Conservation (phyloP, 2,329 filamentous ascomycete species). For the Pezicula carpinea region DNA sequence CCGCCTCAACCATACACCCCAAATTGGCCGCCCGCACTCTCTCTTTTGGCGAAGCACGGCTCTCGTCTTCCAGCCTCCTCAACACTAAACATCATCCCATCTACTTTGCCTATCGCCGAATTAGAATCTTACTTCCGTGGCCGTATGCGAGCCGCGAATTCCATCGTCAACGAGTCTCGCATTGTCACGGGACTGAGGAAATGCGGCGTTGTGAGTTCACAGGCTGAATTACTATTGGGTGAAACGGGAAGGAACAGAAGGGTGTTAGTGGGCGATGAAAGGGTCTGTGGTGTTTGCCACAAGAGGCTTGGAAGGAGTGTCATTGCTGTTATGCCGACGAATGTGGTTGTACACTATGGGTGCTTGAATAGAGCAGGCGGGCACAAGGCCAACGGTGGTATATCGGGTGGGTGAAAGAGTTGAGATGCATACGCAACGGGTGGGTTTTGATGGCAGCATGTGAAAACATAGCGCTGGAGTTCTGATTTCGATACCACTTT, state of each 20-base stretch:
- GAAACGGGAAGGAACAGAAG: conserved; percentile 59
- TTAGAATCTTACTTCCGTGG: conserved; percentile 90
- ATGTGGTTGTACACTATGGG: conserved; percentile 75
- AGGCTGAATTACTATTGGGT: conserved; percentile 70
- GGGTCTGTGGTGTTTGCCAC: conserved; percentile 87
- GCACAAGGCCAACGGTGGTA: conserved; percentile 16
- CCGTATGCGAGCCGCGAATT: conserved; percentile 81
- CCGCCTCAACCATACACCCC: conserved; percentile 69
- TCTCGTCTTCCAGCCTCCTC: conserved; percentile 84
- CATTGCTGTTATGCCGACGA: conserved; percentile 83
- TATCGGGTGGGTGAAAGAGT: conserved; percentile 13
- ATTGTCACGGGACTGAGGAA: conserved; percentile 74
- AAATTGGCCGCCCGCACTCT: conserved; percentile 74
- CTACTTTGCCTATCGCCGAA: conserved; percentile 69
- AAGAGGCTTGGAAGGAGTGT: conserved; percentile 90
- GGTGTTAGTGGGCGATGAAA: conserved; percentile 81
- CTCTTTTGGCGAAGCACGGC: conserved; percentile 86
- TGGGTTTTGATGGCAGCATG: conserved; percentile 4
- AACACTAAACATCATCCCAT: conserved; percentile 80
- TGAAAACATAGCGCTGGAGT: conserved; percentile 20
- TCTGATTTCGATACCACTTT: conserved; percentile 1
- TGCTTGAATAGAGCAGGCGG: conserved; percentile 55
- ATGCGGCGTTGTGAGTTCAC: conserved; percentile 72
- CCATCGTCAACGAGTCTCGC: conserved; percentile 72
- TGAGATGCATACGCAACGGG: conserved; percentile 6